A percentile compares a stretch with the other conserved stretches of the same genome.
Evolutionary conservation across 1,284 basidiomycete species (phyloP).

Genomic region (Marasmius sp.): DNA sequence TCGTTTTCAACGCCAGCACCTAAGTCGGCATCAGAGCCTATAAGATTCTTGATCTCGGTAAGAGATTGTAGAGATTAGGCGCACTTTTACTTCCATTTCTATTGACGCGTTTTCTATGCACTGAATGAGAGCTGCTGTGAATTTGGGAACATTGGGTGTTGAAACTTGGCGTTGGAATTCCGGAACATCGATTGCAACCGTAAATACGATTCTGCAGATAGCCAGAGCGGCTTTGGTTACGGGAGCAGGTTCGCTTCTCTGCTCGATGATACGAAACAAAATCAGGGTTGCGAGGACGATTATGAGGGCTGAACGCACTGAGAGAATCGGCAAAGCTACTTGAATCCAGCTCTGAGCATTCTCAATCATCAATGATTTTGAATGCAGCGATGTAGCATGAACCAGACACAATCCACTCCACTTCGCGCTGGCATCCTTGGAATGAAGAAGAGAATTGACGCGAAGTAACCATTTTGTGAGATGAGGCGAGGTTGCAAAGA

Average conservation of each 20-base stretch:
- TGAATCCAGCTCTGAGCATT: slow-evolving; percentile 70
- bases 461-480: slow-evolving; percentile 71
- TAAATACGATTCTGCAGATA: slow-evolving; percentile 61
- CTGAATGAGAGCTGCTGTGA: slow-evolving; percentile 54
- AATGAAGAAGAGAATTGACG: slow-evolving; percentile 68
- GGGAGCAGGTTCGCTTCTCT: slow-evolving; percentile 69
- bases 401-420: slow-evolving; percentile 79
- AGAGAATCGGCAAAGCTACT: slow-evolving; percentile 61
- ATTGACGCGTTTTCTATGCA: slow-evolving; percentile 47
- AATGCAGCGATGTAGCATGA: slow-evolving; percentile 56
- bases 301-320: slow-evolving; percentile 47
- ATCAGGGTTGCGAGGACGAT: slow-evolving; percentile 19
- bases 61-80: slow-evolving; percentile 1
- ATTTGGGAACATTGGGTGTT: slow-evolving; percentile 69
- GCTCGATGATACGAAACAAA: slow-evolving; percentile 13
- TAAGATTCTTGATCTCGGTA: slow-evolving; percentile 2
- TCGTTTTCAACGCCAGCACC: slow-evolving; percentile 50
- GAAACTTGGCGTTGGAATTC: slow-evolving; percentile 80
- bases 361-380: slow-evolving; percentile 61
- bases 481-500: slow-evolving; percentile 60
- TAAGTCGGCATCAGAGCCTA: slow-evolving; percentile 30
- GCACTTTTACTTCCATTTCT: slow-evolving; percentile 55
- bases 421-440: slow-evolving; percentile 67
- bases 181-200: slow-evolving; percentile 50
- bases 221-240: slow-evolving; percentile 59